Conservation (phyloP, 1,139 yeast genomes). For the Blastobotrys ciferrii region DNA sequence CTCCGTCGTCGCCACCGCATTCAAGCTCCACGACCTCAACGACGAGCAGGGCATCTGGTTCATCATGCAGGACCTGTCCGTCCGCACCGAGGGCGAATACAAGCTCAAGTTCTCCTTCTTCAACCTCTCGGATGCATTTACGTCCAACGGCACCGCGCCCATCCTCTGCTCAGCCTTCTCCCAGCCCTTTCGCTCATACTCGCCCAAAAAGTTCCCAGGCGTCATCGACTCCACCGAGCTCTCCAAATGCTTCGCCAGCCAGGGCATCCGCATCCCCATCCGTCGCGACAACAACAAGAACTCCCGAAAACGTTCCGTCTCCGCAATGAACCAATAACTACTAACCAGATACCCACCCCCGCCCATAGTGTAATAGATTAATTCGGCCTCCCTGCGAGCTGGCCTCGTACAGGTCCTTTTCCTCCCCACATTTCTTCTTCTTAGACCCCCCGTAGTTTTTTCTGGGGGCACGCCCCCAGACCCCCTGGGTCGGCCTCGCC, state of each 20-base stretch:
- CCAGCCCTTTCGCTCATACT: constrained; percentile 40
- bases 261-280: constrained; percentile 46
- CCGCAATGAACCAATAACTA: neutral
- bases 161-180: constrained; percentile 38
- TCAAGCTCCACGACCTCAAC: constrained; percentile 40
- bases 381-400: no score
- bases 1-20: constrained; percentile 42
- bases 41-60: constrained; percentile 44
- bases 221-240: constrained; percentile 44
- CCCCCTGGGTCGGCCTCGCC: no score
- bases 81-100: constrained; percentile 46
- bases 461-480: no score
- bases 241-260: constrained; percentile 43
- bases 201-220: constrained; percentile 47
- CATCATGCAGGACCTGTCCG: constrained; percentile 43
- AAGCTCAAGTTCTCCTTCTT: constrained; percentile 40
- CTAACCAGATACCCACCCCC: no score
- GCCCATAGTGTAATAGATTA: no score
- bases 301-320: constrained; percentile 2
- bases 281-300: constrained; percentile 26
- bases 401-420: no score
- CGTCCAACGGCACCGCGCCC: constrained; percentile 28
- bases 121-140: constrained; percentile 31
- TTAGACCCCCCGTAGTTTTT: no score
- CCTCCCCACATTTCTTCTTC: constrained; percentile 10